Base-by-base conservation (phyloP, 2,329 filamentous ascomycete species). In the Diaporthe amygdali region DNA sequence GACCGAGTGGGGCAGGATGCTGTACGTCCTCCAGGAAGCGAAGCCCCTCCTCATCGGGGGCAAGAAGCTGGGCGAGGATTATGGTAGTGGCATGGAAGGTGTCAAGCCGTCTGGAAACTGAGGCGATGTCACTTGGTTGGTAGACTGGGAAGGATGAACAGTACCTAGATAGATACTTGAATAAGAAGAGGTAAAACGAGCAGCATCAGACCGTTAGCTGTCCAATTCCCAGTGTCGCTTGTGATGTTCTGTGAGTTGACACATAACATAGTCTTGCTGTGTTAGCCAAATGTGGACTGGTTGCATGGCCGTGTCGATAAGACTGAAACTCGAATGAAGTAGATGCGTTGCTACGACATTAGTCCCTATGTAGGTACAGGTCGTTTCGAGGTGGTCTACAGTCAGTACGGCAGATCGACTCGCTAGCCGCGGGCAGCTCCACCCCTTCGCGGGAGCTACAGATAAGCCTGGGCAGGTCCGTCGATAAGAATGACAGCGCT, bases 1-100 rank as follows among this genome's bases (percentile, higher is more conserved):
- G 56, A 83, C 79, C 1, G 80, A 82, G 63, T 85, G 83, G 83
- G 78, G 79, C 17, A 76, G 84, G 51, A 79, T 86, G 76, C 71
- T 75, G 77, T 75, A 85, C 79, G 77, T 81, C 15, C 66, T 82
- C 54, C 74, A 78, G 72, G 79, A 77, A 32, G 68, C 71, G 39
- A 64, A 76, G 72, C 75, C 76, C 37, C 66, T 81, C n/a, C 69
- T 68, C 46, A 69, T 81, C 68, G 76, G 69, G 15, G 75, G 74
- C 4, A 72, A 73, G 70, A 68, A 61, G 68, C 59, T 77, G 34
- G 76, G 73, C 9, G 79, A 81, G 76, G 78, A 79, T 37, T 76
- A 76, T 8, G 75, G 75, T 9, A 39, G 39, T 2, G 75, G 75
- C 2, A 76, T 76, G 75, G 71, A 51, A 0, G 64, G 71, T 49